Evolutionary conservation across 768 basidiomycete species (phyloP).

Genomic region (Boletus sp.): DNA sequence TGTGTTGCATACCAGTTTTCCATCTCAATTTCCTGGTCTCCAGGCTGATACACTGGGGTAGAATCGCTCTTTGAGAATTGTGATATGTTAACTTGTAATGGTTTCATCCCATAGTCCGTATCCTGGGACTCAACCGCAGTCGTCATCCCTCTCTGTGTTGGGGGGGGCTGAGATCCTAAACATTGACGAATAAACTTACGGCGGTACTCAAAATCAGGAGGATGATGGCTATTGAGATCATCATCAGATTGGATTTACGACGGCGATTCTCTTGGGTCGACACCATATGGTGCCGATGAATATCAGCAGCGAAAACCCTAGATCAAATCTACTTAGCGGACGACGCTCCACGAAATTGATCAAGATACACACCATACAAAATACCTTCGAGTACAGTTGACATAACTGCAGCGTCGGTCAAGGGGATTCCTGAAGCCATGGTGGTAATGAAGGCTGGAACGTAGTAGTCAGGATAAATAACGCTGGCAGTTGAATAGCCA

Average conservation of each 20-base stretch:
- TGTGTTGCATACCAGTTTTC: neutral
- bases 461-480: neutral
- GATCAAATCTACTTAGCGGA: neutral
- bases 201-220: neutral
- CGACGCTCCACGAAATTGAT: neutral
- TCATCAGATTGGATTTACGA: neutral
- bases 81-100: neutral
- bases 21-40: neutral
- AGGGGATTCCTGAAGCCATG: slow-evolving; percentile 1
- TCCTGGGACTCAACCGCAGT: neutral
- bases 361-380: neutral
- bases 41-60: neutral
- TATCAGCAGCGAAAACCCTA: neutral
- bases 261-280: neutral
- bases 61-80: neutral
- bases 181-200: neutral
- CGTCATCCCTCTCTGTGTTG: neutral
- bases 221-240: neutral
- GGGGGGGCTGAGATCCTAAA: neutral
- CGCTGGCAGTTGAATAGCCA: neutral
- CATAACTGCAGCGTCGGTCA: neutral
- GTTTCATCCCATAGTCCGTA: neutral
- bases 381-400: neutral
- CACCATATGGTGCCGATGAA: neutral
- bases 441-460: neutral